Evolutionary conservation across 768 basidiomycete genomes (phyloP), one percentile per base, ranked within the genome.

Genomic region (Phylloporus sp.): DNA sequence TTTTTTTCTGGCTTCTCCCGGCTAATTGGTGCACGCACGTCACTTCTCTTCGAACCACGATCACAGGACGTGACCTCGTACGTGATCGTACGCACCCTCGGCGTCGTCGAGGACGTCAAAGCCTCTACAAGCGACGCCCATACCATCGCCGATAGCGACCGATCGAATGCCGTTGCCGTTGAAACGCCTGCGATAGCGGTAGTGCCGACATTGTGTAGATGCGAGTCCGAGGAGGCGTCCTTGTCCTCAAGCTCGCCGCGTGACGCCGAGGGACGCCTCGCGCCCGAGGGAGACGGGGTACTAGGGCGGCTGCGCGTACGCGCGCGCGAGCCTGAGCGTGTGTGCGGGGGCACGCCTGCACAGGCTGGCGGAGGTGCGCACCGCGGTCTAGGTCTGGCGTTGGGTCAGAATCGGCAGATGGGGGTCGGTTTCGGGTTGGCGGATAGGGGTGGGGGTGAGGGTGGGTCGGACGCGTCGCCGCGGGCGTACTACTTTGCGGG

Each of bases 51-150:
- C 50, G 54, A 41, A 48, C n/a, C n/a, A n/a, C 35, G 10, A 42
- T 41, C 22, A 17, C 29, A 90, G 88, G 88, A 91, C 62, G 79
- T 90, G 44, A 72, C 80, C 3, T 86, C 89, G 17, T 91, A 90
- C 57, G 79, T 82, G 47, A 86, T 91, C 60, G 89, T 85, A 11
- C 82, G 88, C 48, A 90, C 86, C 6, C 74, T 91, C 41, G 88
- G 87, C 27, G 75, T 87, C 43, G 76, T 86, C 52, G 86, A 88
- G 64, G 77, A 78, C 49, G 80, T 82, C 42, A 83, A 82, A 61
- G 84, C 86, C 0, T 82, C 84, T 11, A 87, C 85, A 21, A 80
- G 76, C 63, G 85, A 84, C 54, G 63, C 37, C 3, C 37, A 47
- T 20, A 33, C 33, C 3, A n/a, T 32, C 14, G 4, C 38, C n/a